Evolutionary conservation across 495 filamentous ascomycete species (phyloP).

Genomic region (Aspergillus indologenus): DNA sequence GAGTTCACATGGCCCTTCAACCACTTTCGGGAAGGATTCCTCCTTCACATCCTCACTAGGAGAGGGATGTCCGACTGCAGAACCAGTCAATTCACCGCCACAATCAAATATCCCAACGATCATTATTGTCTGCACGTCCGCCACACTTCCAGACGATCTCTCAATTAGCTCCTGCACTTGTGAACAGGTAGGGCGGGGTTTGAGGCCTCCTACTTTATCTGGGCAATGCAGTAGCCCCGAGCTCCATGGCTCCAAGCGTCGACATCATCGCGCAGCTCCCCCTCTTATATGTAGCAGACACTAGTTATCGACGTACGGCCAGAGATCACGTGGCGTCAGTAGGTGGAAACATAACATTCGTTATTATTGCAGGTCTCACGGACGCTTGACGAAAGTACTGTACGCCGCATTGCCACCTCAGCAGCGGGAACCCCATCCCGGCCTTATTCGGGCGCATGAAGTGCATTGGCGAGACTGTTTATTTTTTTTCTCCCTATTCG

Average conservation of each 20-base stretch:
- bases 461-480: too few relatives aligned
- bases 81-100: neutral
- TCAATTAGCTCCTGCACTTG: neutral
- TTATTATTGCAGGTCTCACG: neutral
- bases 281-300: neutral
- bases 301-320: neutral
- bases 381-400: neutral
- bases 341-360: neutral
- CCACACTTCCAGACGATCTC: neutral
- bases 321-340: neutral
- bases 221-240: neutral
- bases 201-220: neutral
- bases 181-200: neutral
- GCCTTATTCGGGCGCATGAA: neutral
- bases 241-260: neutral
- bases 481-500: neutral
- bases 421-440: too few relatives aligned
- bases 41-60: neutral
- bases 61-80: neutral
- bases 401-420: neutral
- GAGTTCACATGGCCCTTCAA: too few relatives aligned
- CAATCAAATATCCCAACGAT: neutral
- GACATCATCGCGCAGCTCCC: neutral
- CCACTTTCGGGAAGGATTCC: too few relatives aligned
- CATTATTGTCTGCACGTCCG: neutral